These are phyloP conservation scores for Chara braunii DNA, from an alignment of 139 green algal species.

Conservation along the genomic window DNA sequence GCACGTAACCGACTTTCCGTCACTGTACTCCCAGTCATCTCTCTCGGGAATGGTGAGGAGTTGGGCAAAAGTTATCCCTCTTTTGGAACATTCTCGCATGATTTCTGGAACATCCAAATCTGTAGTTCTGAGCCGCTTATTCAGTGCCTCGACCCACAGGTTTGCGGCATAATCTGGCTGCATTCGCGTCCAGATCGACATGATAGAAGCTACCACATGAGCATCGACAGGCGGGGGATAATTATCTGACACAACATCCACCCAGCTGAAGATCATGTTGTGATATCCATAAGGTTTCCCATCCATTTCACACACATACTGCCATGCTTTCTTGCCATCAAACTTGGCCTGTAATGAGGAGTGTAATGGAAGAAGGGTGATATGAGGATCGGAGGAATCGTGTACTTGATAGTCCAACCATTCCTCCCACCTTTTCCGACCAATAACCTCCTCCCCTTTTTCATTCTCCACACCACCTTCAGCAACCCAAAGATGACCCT, in stretches of 20 bases:
- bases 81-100: slow-evolving; percentile 16
- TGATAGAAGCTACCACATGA: slow-evolving; percentile 22
- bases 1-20: slow-evolving; percentile 28
- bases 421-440: neutral
- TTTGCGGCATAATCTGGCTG: slow-evolving; percentile 29
- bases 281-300: slow-evolving; percentile 33
- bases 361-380: slow-evolving; percentile 13
- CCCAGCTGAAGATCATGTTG: slow-evolving; percentile 43
- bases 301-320: slow-evolving; percentile 21
- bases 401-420: slow-evolving; percentile 15
- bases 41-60: slow-evolving; percentile 33
- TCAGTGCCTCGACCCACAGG: slow-evolving; percentile 39
- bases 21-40: slow-evolving; percentile 37
- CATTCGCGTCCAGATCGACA: slow-evolving; percentile 27
- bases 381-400: slow-evolving; percentile 13
- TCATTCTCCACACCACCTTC: too few species aligned
- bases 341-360: neutral
- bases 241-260: slow-evolving; percentile 24
- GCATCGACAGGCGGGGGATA: slow-evolving; percentile 16
- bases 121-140: slow-evolving; percentile 27
- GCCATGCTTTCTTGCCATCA: slow-evolving; percentile 9
- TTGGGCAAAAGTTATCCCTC: slow-evolving; percentile 23
- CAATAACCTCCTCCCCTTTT: slow-evolving; percentile 15
- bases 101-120: slow-evolving; percentile 12
- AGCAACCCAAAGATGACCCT: slow-evolving; percentile 1